Conservation (phyloP, 2,329 filamentous ascomycete genomes). For the Colletotrichum musae region DNA sequence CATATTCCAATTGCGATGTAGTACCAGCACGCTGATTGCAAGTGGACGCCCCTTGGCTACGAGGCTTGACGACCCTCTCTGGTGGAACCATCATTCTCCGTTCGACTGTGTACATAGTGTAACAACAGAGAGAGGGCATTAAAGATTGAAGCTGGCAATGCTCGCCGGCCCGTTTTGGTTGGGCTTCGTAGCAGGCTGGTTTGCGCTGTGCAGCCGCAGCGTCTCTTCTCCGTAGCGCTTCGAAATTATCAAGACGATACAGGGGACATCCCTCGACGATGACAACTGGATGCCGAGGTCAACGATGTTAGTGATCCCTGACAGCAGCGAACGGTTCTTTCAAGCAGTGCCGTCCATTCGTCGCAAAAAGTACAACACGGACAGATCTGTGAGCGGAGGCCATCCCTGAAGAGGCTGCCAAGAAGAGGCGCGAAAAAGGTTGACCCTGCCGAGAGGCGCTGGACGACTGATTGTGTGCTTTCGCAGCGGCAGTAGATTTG, state of each 20-base stretch:
- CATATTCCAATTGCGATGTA: conserved; percentile 31
- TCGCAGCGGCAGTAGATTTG: conserved; percentile 30
- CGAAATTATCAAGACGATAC: background rate
- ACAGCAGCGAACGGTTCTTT: conserved; percentile 23
- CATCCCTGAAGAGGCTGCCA: conserved; percentile 23
- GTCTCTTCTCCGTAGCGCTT: conserved; percentile 6
- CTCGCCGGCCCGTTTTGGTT: conserved; percentile 10
- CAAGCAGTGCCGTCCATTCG: conserved; percentile 16
- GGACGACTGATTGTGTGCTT: conserved; percentile 17
- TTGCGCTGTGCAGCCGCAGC: background rate
- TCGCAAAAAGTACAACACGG: conserved; percentile 34
- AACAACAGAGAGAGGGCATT: background rate
- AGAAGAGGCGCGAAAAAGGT: conserved; percentile 22
- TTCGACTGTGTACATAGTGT: background rate
- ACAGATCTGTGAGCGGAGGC: conserved; percentile 33
- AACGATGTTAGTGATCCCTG: conserved; percentile 22
- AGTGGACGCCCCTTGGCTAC: conserved; percentile 23
- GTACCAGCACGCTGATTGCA: conserved; percentile 13
- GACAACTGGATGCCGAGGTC: conserved; percentile 14
- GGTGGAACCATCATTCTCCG: conserved; percentile 20
- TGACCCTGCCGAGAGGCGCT: conserved; percentile 10
- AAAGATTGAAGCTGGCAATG: conserved; percentile 19
- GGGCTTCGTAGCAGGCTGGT: background rate
- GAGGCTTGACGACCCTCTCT: conserved; percentile 25
- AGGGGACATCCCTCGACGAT: conserved; percentile 3